Evolutionary conservation across 345 rosid genomes (phyloP).

Genomic region (Trapa bicornis): DNA sequence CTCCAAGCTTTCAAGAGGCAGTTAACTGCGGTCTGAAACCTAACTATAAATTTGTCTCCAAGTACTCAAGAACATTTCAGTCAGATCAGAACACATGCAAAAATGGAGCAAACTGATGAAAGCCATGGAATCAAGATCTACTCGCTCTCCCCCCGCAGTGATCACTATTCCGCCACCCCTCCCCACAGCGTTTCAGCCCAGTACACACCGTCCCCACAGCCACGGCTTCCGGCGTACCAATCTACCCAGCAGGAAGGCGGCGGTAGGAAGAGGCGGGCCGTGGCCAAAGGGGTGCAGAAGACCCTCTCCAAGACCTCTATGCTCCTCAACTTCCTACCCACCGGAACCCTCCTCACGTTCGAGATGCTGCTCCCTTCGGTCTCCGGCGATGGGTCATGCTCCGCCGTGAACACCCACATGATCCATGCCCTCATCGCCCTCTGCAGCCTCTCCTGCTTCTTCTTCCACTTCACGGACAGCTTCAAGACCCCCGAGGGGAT

Average conservation of each 20-base stretch:
- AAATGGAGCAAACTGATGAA: constrained; percentile 9
- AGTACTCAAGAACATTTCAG: neutral
- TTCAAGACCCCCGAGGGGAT: constrained; percentile 29
- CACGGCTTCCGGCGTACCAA: neutral
- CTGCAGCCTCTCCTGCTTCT: constrained; percentile 37
- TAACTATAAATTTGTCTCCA: neutral
- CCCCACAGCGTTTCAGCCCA: neutral
- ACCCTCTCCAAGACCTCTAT: constrained; percentile 30
- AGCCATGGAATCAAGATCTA: constrained; percentile 30
- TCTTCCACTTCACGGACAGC: constrained; percentile 44
- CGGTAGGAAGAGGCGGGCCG: constrained; percentile 18
- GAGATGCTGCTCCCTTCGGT: constrained; percentile 38
- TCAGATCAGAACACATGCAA: neutral
- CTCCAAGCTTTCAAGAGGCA: neutral
- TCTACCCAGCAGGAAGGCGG: neutral
- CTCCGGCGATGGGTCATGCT: constrained; percentile 23
- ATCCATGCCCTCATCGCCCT: constrained; percentile 27
- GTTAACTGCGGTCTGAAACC: no score
- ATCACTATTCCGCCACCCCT: constrained; percentile 10
- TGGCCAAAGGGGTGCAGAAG: constrained; percentile 37
- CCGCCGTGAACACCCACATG: constrained; percentile 22
- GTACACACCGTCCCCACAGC: neutral
- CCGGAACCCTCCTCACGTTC: constrained; percentile 39
- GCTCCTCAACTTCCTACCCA: constrained; percentile 38
- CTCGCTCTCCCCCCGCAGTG: constrained; percentile 10